Percentiles rank a stretch among this genome's conserved stretches.
These are phyloP conservation scores for Exophiala calicioides DNA, from an alignment of 2,329 filamentous ascomycete species.

Conservation along the genomic window DNA sequence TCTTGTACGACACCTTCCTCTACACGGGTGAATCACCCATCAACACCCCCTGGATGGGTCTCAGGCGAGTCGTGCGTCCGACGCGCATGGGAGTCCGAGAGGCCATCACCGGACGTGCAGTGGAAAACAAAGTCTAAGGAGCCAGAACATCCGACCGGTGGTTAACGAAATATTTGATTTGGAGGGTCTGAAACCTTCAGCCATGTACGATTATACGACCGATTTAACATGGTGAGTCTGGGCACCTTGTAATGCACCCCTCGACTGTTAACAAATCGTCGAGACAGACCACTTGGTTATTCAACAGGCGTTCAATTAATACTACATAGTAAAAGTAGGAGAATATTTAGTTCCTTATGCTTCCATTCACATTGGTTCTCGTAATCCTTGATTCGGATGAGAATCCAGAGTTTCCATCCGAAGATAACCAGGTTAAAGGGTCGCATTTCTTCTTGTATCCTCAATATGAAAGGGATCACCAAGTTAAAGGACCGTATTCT, in stretches of 20 bases:
- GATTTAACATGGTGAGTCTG: too few relatives aligned
- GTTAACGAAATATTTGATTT: too few relatives aligned
- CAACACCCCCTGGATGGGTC: slow-evolving; percentile 62
- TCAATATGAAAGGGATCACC: not conserved
- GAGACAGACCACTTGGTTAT: too few relatives aligned
- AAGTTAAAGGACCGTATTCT: too few relatives aligned
- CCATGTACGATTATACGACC: too few relatives aligned
- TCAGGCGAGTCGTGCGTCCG: slow-evolving; percentile 49
- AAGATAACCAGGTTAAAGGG: too few relatives aligned
- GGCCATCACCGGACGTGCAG: slow-evolving; percentile 23
- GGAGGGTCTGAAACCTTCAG: too few relatives aligned
- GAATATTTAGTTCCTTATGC: not conserved
- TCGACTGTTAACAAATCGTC: too few relatives aligned
- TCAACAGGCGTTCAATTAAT: too few relatives aligned
- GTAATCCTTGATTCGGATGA: not conserved
- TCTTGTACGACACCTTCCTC: slow-evolving; percentile 62
- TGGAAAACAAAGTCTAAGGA: slow-evolving; percentile 15
- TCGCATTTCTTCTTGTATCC: not conserved
- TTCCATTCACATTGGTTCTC: not conserved
- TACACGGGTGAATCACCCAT: slow-evolving; percentile 66
- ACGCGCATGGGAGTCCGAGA: slow-evolving; percentile 24
- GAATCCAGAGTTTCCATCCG: too few relatives aligned
- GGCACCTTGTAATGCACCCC: too few relatives aligned
- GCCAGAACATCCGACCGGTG: too few relatives aligned
- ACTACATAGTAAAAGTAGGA: not conserved